Evolutionary conservation across 1,139 yeast species (phyloP).

Genomic region (Keqinozyma sinolaborantium): DNA sequence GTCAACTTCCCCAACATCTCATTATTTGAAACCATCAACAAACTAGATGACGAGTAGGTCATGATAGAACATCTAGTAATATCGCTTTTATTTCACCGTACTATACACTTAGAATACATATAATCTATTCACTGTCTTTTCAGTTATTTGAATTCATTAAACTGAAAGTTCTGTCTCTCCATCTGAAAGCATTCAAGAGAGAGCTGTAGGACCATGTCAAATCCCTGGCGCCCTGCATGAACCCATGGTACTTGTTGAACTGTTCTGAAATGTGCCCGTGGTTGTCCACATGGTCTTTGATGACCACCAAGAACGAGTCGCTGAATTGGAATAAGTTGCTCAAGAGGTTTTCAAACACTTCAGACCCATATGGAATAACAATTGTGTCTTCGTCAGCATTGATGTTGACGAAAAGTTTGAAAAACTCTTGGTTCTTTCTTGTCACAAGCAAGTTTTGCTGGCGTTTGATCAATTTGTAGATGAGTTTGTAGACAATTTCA

Average conservation of each 20-base stretch:
- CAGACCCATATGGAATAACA: slow-evolving; percentile 39
- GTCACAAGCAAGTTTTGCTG: slow-evolving; percentile 24
- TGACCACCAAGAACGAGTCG: slow-evolving; percentile 72
- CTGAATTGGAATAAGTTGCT: slow-evolving; percentile 52
- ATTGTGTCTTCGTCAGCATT: slow-evolving; percentile 25
- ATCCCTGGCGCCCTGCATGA: slow-evolving; percentile 80
- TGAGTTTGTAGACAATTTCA: slow-evolving; percentile 46
- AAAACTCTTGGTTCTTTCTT: slow-evolving; percentile 25
- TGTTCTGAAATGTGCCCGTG: slow-evolving; percentile 89
- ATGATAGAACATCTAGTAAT: no score
- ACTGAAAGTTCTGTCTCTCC: slow-evolving; percentile 36
- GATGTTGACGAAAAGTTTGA: slow-evolving; percentile 24
- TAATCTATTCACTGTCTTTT: no score
- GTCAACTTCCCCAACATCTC: slow-evolving; percentile 38
- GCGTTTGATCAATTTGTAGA: slow-evolving; percentile 20
- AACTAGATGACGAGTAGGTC: slow-evolving; percentile 20
- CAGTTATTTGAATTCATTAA: no score
- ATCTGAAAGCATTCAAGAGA: slow-evolving; percentile 66
- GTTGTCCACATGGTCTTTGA: slow-evolving; percentile 66
- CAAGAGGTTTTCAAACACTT: slow-evolving; percentile 43
- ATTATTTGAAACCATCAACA: slow-evolving; percentile 50
- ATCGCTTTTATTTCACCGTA: no score
- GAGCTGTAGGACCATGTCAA: slow-evolving; percentile 93
- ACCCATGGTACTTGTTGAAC: slow-evolving; percentile 76
- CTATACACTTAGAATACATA: no score